Evolutionary conservation across 768 basidiomycete species (phyloP).

Genomic region (Kwoniella heveanensis): DNA sequence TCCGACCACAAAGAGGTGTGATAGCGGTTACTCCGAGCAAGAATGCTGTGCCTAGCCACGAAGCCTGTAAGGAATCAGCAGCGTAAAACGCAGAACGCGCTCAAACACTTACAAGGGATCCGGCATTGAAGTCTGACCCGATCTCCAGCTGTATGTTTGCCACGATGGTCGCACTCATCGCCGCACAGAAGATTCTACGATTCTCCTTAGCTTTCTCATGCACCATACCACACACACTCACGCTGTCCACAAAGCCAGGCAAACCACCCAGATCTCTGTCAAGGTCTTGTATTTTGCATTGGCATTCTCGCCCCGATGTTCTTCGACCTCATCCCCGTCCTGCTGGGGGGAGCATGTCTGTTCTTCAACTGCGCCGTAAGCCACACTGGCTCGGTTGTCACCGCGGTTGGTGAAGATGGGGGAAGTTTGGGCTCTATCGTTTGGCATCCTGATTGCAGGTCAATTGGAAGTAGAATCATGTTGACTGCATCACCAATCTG

Average conservation of each 20-base stretch:
- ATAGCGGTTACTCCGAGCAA: constrained; percentile 46
- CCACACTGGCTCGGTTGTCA: too few species aligned
- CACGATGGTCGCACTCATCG: constrained; percentile 41
- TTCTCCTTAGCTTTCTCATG: too few species aligned
- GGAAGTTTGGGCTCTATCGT: too few species aligned
- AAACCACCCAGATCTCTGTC: constrained; percentile 39
- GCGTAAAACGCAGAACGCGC: neutral
- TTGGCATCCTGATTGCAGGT: too few species aligned
- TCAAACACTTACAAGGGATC: constrained; percentile 38
- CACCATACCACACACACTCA: constrained; percentile 15
- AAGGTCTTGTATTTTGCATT: constrained; percentile 41
- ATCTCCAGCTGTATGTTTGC: constrained; percentile 50
- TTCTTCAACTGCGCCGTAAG: too few species aligned
- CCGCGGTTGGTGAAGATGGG: too few species aligned
- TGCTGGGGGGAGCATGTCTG: too few species aligned
- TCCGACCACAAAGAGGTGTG: constrained; percentile 45
- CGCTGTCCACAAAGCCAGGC: constrained; percentile 38
- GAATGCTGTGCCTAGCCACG: constrained; percentile 47
- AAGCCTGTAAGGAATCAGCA: too few species aligned
- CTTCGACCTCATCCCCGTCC: too few species aligned
- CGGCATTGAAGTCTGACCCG: constrained; percentile 44
- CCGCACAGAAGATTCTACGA: constrained; percentile 42
- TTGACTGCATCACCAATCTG: too few species aligned
- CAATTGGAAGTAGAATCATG: too few species aligned
- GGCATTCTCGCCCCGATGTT: too few species aligned